These are phyloP conservation scores for Paramyrothecium roridum DNA, from an alignment of 2,329 filamentous ascomycete genomes.

Conservation along the genomic window DNA sequence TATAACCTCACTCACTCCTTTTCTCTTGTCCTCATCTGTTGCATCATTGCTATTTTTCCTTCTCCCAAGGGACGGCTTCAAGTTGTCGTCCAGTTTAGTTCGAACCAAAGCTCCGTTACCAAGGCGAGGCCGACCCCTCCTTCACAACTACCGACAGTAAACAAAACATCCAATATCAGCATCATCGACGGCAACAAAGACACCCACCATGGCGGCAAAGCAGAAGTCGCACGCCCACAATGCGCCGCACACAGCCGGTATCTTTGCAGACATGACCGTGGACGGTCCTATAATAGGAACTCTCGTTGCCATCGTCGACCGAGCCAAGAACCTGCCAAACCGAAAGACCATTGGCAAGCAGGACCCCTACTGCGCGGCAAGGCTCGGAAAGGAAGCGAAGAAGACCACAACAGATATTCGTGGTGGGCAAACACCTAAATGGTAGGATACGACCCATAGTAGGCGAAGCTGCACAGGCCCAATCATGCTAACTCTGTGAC, in stretches of 20 bases:
- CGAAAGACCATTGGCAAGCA: constrained; percentile 97
- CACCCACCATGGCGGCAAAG: constrained; percentile 46
- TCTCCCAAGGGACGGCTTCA: constrained; percentile 5
- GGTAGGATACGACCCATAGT: constrained; percentile 51
- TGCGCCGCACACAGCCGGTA: constrained; percentile 80
- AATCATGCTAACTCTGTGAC: constrained; percentile 14
- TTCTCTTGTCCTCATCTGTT: constrained; percentile 2
- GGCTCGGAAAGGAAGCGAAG: constrained; percentile 93
- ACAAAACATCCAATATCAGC: neutral
- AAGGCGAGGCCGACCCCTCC: neutral
- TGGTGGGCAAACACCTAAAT: constrained; percentile 92
- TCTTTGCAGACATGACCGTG: constrained; percentile 89
- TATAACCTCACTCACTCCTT: neutral
- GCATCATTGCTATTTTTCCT: constrained; percentile 5
- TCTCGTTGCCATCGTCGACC: constrained; percentile 85
- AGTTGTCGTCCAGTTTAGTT: constrained; percentile 8
- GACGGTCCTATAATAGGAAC: constrained; percentile 94
- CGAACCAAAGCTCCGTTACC: neutral
- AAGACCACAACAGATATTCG: constrained; percentile 93
- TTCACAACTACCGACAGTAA: neutral
- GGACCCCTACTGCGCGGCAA: constrained; percentile 92
- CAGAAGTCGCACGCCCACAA: constrained; percentile 54
- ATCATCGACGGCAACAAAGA: neutral
- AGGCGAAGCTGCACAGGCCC: neutral
- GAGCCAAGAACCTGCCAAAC: constrained; percentile 96